Conservation (phyloP, 352 stramenopile species). For the Halophytophthora batemanensis region DNA sequence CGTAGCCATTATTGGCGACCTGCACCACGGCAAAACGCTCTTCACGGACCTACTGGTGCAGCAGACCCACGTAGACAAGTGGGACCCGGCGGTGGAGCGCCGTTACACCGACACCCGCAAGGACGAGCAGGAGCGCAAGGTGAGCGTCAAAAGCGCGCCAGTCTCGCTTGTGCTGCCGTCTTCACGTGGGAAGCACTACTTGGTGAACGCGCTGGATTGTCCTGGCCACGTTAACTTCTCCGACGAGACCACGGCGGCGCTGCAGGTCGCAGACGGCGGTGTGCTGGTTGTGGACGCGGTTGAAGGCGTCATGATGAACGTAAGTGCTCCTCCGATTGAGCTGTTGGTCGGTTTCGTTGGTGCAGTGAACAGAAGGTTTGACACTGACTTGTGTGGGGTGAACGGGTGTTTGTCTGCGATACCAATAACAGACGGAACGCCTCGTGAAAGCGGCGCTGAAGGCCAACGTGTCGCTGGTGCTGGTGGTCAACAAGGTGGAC, state of each 20-base stretch:
- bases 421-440: constrained; percentile 88
- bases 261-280: constrained; percentile 93
- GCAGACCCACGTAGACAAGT: constrained; percentile 84
- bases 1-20: constrained; percentile 95
- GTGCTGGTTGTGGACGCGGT: constrained; percentile 97
- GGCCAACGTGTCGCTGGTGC: constrained; percentile 86
- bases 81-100: constrained; percentile 74
- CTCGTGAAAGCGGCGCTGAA: constrained; percentile 91
- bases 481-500: constrained; percentile 98
- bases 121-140: constrained; percentile 95
- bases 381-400: not conserved
- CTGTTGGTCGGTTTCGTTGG: not conserved
- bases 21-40: constrained; percentile 96
- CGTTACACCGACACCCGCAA: constrained; percentile 95
- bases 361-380: not conserved
- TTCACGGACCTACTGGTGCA: constrained; percentile 91
- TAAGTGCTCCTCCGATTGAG: constrained; percentile 21
- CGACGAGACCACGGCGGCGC: constrained; percentile 92
- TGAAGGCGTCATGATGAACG: constrained; percentile 97
- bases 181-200: constrained; percentile 93
- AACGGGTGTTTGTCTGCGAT: constrained; percentile 7
- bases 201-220: constrained; percentile 97
- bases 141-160: constrained; percentile 97
- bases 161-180: constrained; percentile 94
- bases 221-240: constrained; percentile 98